phyloP scores from a whole-genome alignment of 805 yeast genomes.

The Spathaspora girioi region DNA sequence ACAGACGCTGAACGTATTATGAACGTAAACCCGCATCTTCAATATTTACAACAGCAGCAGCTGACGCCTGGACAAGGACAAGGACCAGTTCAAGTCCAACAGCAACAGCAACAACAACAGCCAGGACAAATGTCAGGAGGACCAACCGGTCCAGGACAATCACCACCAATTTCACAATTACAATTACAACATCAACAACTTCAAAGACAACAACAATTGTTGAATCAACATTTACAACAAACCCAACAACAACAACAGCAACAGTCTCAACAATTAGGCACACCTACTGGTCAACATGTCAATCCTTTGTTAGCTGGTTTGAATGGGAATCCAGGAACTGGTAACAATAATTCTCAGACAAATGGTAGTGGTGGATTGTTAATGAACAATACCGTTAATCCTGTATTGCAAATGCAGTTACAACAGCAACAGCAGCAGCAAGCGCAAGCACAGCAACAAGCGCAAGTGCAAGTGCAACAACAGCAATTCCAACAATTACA shows the following conservation, averaged over 20 bases:
- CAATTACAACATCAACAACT: conserved; percentile 32
- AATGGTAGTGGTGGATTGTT: conserved; percentile 11
- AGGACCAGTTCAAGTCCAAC: conserved; percentile 10
- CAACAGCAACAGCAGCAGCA: conserved; percentile 19
- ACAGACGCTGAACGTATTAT: conserved; percentile 12
- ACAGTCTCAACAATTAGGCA: conserved; percentile 17
- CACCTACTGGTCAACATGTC: conserved; percentile 16
- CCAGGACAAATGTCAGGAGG: conserved; percentile 35
- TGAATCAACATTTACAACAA: conserved; percentile 30
- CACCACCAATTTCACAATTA: conserved; percentile 20
- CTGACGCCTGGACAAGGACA: conserved; percentile 24
- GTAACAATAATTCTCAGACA: too few relatives aligned
- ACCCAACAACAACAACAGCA: conserved; percentile 18
- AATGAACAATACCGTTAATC: conserved; percentile 12
- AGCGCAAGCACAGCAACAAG: conserved; percentile 13
- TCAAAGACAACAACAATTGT: conserved; percentile 32
- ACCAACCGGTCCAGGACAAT: background rate
- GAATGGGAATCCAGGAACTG: conserved; percentile 20
- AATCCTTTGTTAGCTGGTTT: conserved; percentile 37
- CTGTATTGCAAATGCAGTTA: conserved; percentile 27
- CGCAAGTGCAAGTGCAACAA: conserved; percentile 15
- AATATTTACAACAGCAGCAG: conserved; percentile 35
- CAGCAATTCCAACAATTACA: conserved; percentile 12
- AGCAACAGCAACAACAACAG: conserved; percentile 17
- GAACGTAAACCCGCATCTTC: conserved; percentile 43